Conservation (phyloP, 306 rosid genomes). For the Sechiopsis laciniata region DNA sequence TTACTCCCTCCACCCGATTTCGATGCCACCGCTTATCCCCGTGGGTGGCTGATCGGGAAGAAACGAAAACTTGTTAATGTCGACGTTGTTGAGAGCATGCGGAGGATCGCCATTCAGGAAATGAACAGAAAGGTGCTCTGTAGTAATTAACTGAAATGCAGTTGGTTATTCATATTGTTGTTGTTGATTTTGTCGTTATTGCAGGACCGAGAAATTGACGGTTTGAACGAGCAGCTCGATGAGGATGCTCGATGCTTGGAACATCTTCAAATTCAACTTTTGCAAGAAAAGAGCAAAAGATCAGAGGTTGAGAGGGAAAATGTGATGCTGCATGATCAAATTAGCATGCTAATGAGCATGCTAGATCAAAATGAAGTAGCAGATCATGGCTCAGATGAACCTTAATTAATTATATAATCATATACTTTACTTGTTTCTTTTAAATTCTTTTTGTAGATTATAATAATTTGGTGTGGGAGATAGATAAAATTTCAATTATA, state of each 20-base stretch:
- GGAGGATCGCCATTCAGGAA: slow-evolving; percentile 88
- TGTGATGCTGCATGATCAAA: slow-evolving; percentile 68
- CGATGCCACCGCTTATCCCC: slow-evolving; percentile 66
- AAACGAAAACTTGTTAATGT: slow-evolving; percentile 92
- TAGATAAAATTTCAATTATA: slow-evolving; percentile 1
- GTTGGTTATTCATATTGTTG: background rate
- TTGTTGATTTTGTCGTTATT: background rate
- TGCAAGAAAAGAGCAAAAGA: slow-evolving; percentile 68
- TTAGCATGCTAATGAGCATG: slow-evolving; percentile 90
- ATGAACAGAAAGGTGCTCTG: slow-evolving; percentile 84
- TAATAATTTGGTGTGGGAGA: background rate
- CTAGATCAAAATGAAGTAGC: slow-evolving; percentile 55
- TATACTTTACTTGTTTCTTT: slow-evolving; percentile 19
- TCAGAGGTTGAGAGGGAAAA: slow-evolving; percentile 67
- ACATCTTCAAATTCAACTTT: slow-evolving; percentile 75
- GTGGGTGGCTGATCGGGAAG: slow-evolving; percentile 90
- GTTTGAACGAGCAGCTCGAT: slow-evolving; percentile 73
- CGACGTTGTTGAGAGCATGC: slow-evolving; percentile 93
- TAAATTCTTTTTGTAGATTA: slow-evolving; percentile 39
- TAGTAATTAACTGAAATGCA: background rate
- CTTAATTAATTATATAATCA: slow-evolving; percentile 25
- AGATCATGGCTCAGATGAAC: slow-evolving; percentile 40
- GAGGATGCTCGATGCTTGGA: slow-evolving; percentile 68
- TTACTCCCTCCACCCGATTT: slow-evolving; percentile 94
- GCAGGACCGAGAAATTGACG: slow-evolving; percentile 84